A percentile compares a stretch with the other conserved stretches of the same genome.
phyloP scores from a whole-genome alignment of 2,329 filamentous ascomycete genomes.

The Phialocephala subalpina region DNA sequence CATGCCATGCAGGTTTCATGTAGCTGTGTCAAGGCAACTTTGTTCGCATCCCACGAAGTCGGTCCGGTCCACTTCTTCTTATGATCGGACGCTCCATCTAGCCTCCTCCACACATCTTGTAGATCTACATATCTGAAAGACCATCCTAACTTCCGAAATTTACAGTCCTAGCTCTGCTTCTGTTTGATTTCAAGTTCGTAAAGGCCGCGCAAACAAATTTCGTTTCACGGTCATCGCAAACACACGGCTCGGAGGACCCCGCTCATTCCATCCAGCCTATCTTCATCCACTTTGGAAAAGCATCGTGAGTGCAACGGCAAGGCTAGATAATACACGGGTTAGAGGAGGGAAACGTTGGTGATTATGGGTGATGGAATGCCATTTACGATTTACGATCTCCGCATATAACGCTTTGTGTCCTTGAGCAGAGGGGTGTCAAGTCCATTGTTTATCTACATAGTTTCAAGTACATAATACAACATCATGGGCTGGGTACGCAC shows the following conservation, averaged over 20 bases:
- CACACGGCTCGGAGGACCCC: slow-evolving; percentile 26
- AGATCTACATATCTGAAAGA: slow-evolving; percentile 3
- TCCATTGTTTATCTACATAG: slow-evolving; percentile 25
- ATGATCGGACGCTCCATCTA: slow-evolving; percentile 16
- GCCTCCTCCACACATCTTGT: slow-evolving; percentile 19
- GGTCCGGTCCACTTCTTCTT: slow-evolving; percentile 22
- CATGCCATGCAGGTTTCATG: slow-evolving; percentile 22
- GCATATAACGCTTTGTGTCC: slow-evolving; percentile 24
- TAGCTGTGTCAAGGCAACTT: slow-evolving; percentile 19
- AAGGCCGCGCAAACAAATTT: slow-evolving; percentile 22
- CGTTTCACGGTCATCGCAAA: slow-evolving; percentile 24
- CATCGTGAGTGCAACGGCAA: slow-evolving; percentile 6
- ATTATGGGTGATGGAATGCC: slow-evolving; percentile 20
- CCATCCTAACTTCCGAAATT: slow-evolving; percentile 16
- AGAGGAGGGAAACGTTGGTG: slow-evolving; percentile 7
- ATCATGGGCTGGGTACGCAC: slow-evolving; percentile 43
- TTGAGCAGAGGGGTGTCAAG: background rate
- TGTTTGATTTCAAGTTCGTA: slow-evolving; percentile 2
- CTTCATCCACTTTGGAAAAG: background rate
- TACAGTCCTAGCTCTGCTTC: slow-evolving; percentile 10
- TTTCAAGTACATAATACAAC: slow-evolving; percentile 25
- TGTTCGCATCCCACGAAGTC: slow-evolving; percentile 28
- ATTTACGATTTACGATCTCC: slow-evolving; percentile 20
- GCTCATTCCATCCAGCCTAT: slow-evolving; percentile 11
- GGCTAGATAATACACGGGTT: slow-evolving; percentile 9